phyloP scores from a whole-genome alignment of 78 protist species.

The Guillardia theta region DNA sequence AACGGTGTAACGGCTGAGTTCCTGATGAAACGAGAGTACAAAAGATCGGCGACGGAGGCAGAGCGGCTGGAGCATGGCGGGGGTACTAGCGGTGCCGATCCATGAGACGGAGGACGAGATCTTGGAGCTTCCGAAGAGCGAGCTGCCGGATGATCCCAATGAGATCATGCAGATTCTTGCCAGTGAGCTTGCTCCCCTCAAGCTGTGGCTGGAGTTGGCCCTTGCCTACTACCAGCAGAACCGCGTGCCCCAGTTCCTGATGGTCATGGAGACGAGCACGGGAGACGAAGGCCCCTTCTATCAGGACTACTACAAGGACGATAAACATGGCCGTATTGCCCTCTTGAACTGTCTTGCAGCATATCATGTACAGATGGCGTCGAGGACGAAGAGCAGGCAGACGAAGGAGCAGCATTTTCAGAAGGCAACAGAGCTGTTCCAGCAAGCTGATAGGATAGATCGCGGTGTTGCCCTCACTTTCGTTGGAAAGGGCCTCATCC shows the following conservation, averaged over 20 bases:
- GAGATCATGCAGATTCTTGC: neutral
- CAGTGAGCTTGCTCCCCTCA: neutral
- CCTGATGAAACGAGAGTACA: too few relatives aligned
- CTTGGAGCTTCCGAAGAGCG: neutral
- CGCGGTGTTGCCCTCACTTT: neutral
- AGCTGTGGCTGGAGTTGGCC: conserved; percentile 6
- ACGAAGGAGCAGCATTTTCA: neutral
- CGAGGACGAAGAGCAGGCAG: neutral
- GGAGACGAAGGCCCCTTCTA: neutral
- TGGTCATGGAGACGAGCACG: neutral
- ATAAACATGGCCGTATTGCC: conserved; percentile 2
- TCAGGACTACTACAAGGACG: conserved; percentile 22
- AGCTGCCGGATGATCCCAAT: conserved; percentile 7
- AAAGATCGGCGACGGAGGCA: too few relatives aligned
- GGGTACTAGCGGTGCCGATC: neutral
- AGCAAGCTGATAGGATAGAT: neutral
- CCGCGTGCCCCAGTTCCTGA: neutral
- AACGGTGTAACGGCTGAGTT: too few relatives aligned
- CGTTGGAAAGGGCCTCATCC: neutral
- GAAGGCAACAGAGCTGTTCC: neutral
- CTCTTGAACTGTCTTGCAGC: conserved; percentile 3
- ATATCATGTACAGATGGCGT: neutral
- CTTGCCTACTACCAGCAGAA: neutral
- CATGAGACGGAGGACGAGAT: neutral
- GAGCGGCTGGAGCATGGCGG: neutral